Conservation (phyloP, 2,329 filamentous ascomycete species). For the Raffaelea arxii region DNA sequence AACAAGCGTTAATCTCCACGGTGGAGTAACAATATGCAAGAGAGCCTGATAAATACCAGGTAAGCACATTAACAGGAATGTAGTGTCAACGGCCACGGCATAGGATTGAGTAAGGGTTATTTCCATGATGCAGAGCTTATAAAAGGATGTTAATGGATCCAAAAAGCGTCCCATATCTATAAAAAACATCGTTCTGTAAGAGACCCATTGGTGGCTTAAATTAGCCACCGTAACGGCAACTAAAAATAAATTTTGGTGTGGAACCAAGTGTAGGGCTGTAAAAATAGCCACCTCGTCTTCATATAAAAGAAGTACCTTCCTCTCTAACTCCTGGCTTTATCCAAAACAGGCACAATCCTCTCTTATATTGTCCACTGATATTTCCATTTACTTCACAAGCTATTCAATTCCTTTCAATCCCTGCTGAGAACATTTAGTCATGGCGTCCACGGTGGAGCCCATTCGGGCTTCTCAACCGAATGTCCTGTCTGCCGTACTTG, state of each 20-base stretch:
- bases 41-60: neutral
- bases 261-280: neutral
- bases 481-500: neutral
- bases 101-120: too few relatives aligned
- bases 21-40: neutral
- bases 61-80: too few relatives aligned
- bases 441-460: too few relatives aligned
- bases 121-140: neutral
- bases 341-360: too few relatives aligned
- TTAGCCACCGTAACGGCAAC: neutral
- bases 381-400: neutral
- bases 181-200: too few relatives aligned
- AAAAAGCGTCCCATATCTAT: neutral
- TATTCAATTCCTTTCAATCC: neutral
- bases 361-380: too few relatives aligned
- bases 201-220: neutral
- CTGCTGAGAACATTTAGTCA: neutral
- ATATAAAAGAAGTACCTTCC: neutral
- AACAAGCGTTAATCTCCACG: neutral
- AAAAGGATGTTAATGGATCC: neutral
- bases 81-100: too few relatives aligned
- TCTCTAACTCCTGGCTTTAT: neutral
- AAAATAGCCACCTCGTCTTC: neutral
- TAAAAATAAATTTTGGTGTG: neutral
- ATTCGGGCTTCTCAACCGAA: neutral